Percentiles rank a stretch among this genome's conserved stretches.
Conservation (phyloP, 352 stramenopile genomes). For the Nothophytophthora sp. region DNA sequence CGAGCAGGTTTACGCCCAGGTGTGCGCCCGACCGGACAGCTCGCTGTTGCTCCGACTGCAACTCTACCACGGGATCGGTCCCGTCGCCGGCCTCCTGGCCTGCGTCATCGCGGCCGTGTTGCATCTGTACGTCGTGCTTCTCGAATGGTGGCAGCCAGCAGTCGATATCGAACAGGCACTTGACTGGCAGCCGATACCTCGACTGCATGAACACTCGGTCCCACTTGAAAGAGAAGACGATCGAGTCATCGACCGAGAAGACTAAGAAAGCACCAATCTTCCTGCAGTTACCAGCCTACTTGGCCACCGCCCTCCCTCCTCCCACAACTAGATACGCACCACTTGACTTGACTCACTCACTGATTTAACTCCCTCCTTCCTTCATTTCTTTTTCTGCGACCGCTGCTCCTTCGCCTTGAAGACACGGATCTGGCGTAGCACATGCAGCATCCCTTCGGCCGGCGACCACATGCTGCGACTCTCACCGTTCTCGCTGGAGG, state of each 20-base stretch:
- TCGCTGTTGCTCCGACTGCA: slow-evolving; percentile 62
- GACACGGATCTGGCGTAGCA: slow-evolving; percentile 17
- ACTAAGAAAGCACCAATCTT: slow-evolving; percentile 5
- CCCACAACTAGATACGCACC: too few relatives aligned
- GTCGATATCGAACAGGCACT: slow-evolving; percentile 61
- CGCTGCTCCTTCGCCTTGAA: slow-evolving; percentile 10
- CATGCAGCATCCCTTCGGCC: not conserved
- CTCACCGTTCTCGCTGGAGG: slow-evolving; percentile 11
- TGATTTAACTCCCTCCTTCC: too few relatives aligned
- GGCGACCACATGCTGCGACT: slow-evolving; percentile 40
- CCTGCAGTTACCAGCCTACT: not conserved
- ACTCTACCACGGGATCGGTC: slow-evolving; percentile 70
- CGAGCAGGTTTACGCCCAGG: slow-evolving; percentile 73
- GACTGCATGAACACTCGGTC: not conserved
- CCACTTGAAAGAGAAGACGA: too few relatives aligned
- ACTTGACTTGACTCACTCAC: too few relatives aligned
- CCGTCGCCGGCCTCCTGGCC: slow-evolving; percentile 60
- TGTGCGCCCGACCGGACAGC: slow-evolving; percentile 41
- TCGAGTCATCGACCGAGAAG: too few relatives aligned
- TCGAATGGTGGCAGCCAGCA: slow-evolving; percentile 60
- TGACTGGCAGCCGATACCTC: slow-evolving; percentile 37
- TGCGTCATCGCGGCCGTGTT: slow-evolving; percentile 65
- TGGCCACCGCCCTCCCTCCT: too few relatives aligned
- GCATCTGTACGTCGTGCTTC: slow-evolving; percentile 56
- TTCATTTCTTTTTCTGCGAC: too few relatives aligned